Conservation (phyloP, 2,329 filamentous ascomycete genomes). For the Sarocladiaceae sp. region DNA sequence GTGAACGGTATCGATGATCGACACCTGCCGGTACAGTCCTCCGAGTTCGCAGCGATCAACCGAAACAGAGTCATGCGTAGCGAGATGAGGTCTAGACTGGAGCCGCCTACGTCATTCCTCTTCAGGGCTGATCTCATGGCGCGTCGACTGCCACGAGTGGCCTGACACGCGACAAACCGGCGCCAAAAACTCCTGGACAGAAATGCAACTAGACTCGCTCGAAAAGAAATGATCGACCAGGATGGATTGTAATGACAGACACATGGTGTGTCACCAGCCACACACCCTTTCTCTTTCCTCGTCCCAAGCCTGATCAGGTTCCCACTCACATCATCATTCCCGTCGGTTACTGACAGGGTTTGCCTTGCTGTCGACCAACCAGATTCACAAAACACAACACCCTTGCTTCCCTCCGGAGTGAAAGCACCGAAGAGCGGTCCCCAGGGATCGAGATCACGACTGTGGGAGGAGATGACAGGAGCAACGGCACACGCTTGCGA, state of each 20-base stretch:
- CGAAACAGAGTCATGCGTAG: no score
- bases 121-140: background rate
- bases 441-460: conserved; percentile 2
- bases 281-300: background rate
- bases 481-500: background rate
- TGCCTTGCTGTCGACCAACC: background rate
- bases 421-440: background rate
- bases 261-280: conserved; percentile 8
- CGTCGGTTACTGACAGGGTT: background rate
- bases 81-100: no score
- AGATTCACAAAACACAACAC: background rate
- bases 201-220: no score
- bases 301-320: background rate
- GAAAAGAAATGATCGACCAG: background rate
- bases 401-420: background rate
- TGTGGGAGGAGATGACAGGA: background rate
- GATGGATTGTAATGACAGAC: background rate
- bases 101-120: background rate
- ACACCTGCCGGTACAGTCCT: no score
- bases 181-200: no score
- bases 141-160: background rate
- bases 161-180: background rate
- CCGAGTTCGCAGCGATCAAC: no score
- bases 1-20: no score
- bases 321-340: conserved; percentile 3